phyloP scores from a whole-genome alignment of 2,329 filamentous ascomycete genomes.

The Nigrospora sphaerica region DNA sequence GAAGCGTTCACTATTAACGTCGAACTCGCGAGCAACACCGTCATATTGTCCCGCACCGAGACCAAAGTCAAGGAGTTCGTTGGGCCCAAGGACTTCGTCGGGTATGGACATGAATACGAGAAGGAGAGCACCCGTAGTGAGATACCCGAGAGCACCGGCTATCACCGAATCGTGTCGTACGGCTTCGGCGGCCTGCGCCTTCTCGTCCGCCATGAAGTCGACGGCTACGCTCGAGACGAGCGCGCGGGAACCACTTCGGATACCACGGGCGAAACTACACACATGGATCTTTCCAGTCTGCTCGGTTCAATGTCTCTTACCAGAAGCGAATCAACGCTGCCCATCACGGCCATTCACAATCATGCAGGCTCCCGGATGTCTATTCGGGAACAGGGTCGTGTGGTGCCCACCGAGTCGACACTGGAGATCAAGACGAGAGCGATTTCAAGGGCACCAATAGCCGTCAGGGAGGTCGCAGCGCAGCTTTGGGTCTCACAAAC shows the following conservation, averaged over 20 bases:
- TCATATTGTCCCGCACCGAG: constrained; percentile 29
- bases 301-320: constrained; percentile 19
- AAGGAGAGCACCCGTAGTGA: constrained; percentile 30
- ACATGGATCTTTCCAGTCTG: constrained; percentile 10
- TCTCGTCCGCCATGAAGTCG: constrained; percentile 34
- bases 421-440: constrained; percentile 38
- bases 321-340: background rate
- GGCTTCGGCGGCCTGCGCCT: constrained; percentile 30
- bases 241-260: background rate
- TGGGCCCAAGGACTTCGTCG: constrained; percentile 26
- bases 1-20: constrained; percentile 33
- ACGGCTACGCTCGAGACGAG: constrained; percentile 26
- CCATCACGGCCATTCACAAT: background rate
- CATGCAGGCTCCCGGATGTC: constrained; percentile 16
- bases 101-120: constrained; percentile 37
- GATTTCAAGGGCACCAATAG: constrained; percentile 18
- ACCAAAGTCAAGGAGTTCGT: constrained; percentile 19
- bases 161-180: constrained; percentile 38
- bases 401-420: constrained; percentile 25
- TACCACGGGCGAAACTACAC: background rate
- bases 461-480: constrained; percentile 24
- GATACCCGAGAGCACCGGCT: constrained; percentile 30
- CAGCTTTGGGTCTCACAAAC: constrained; percentile 41
- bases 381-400: constrained; percentile 21
- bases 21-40: constrained; percentile 29